phyloP scores from a whole-genome alignment of 192 early-diverging fungal species.

The Paraglomus brasilianum region DNA sequence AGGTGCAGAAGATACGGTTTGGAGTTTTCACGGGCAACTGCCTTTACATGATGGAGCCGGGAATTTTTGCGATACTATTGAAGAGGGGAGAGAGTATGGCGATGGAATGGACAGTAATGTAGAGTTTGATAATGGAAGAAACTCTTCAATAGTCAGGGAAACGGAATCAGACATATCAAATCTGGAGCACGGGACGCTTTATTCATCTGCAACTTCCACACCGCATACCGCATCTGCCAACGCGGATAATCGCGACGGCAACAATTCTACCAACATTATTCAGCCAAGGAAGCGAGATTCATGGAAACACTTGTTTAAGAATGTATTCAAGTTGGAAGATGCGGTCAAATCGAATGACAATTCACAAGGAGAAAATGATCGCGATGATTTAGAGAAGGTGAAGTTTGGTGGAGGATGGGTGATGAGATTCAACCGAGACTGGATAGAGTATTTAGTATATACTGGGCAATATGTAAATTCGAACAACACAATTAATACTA shows the following conservation, averaged over 20 bases:
- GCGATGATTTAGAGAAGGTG: neutral
- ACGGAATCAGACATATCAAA: no score
- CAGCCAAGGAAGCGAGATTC: neutral
- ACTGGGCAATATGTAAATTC: neutral
- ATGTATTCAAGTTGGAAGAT: conserved; percentile 6
- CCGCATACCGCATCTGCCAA: neutral
- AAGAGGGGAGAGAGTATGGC: neutral
- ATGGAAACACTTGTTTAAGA: neutral
- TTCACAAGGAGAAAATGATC: neutral
- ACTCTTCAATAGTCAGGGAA: no score
- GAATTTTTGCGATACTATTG: neutral
- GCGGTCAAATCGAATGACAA: no score
- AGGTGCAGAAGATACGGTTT: neutral
- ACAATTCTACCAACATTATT: no score
- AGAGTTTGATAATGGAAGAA: no score
- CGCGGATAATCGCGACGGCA: neutral
- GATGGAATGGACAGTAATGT: neutral
- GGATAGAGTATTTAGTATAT: neutral
- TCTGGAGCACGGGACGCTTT: no score
- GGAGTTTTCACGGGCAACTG: neutral
- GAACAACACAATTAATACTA: conserved; percentile 2
- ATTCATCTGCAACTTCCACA: no score
- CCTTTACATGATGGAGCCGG: conserved; percentile 18
- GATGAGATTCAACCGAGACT: neutral
- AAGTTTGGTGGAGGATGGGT: conserved; percentile 2